Percentiles rank a stretch among this genome's conserved stretches.
Conservation (phyloP, 2,329 filamentous ascomycete genomes). For the Colletotrichum sidae region DNA sequence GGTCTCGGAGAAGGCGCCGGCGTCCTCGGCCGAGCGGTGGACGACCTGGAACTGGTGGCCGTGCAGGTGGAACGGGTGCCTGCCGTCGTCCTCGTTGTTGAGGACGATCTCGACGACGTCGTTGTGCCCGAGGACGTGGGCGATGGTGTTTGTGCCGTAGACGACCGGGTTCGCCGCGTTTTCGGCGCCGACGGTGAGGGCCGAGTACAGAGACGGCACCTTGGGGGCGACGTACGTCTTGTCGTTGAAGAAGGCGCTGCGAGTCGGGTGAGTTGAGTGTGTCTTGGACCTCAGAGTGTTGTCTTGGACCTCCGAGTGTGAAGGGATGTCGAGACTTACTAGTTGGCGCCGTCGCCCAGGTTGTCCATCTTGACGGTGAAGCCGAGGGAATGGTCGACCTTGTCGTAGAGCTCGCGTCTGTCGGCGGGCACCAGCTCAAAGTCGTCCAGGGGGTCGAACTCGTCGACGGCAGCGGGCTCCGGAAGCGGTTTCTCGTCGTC, state of each 20-base stretch:
- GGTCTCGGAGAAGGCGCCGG: constrained; percentile 43
- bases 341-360: constrained; percentile 72
- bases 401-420: constrained; percentile 57
- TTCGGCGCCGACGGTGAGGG: constrained; percentile 63
- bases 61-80: constrained; percentile 75
- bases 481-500: constrained; percentile 43
- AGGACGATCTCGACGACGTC: constrained; percentile 68
- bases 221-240: constrained; percentile 73
- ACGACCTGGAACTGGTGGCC: constrained; percentile 69
- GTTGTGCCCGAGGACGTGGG: constrained; percentile 65
- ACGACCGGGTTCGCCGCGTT: constrained; percentile 58
- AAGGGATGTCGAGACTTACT: constrained; percentile 48
- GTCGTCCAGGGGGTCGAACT: constrained; percentile 69
- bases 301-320: background rate
- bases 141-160: constrained; percentile 63
- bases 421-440: constrained; percentile 64
- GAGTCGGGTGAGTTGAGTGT: constrained; percentile 20
- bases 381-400: constrained; percentile 62
- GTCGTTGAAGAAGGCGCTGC: constrained; percentile 67
- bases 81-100: constrained; percentile 68
- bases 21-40: constrained; percentile 37
- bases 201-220: constrained; percentile 76
- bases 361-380: constrained; percentile 71
- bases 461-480: constrained; percentile 49
- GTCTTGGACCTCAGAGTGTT: background rate